Evolutionary conservation across 371 early-diverging fungal genomes (phyloP), one percentile per base, ranked within the genome.

Genomic region (Coemansia sp.): DNA sequence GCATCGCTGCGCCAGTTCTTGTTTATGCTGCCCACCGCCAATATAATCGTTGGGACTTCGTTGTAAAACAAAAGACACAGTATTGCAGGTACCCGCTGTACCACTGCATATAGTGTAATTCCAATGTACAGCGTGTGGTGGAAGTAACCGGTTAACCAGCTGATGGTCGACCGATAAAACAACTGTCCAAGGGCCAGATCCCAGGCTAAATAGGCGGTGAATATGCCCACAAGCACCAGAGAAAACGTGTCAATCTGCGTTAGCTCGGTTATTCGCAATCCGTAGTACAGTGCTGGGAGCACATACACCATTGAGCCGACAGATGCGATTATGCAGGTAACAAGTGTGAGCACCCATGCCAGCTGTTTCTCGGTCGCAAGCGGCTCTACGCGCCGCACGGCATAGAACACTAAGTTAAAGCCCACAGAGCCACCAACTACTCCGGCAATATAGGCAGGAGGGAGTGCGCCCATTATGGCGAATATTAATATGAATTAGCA

Each of bases 21-120:
- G 56, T 74, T 49, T 34, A 83, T 50, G 32, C 66, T 58, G 4
- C 83, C 83, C 11, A 77, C 38, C 0, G 83, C 81, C 44, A 83
- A 58, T 1, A 83, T 32, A 29, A 79, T 57, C 0, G 83, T 83
- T 4, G 83, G 81, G 2, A 83, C 43, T 40, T 83, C 83, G 46
- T 80, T 72, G 33, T 81, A 60, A 8, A 72, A 77, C 33, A 70
- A 62, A 0, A 81, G 42, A 37, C 81, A 56, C 47, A 83, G 68
- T 10, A 79, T 69, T 0, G 81, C 83, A 2, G 84, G 67, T 24
- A 80, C 68, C 32, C 55, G 66, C 3, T 58, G 49, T 0, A 12
- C 16, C 16, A 55, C 60, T 5, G 64, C 49, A 43, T 57, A 71
- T 8, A 77, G 6, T 0, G 80, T 42, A n/a, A 82, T 32, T 11